These are phyloP conservation scores for Arthrobotrys iridis DNA, from an alignment of 2,329 filamentous ascomycete genomes.

Conservation along the genomic window DNA sequence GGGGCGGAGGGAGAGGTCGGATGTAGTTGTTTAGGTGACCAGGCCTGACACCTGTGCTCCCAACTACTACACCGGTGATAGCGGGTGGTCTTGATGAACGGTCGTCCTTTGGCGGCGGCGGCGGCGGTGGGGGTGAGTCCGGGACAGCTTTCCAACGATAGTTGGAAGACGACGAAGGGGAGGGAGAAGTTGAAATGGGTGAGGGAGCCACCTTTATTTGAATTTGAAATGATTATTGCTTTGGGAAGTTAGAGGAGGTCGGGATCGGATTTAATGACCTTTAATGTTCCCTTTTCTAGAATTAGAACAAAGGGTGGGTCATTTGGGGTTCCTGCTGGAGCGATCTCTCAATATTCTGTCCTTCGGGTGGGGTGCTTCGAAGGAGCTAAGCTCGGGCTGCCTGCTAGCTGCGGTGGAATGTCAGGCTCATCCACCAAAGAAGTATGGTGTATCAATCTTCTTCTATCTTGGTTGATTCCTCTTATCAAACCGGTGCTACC, in stretches of 20 bases:
- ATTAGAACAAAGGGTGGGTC: constrained; percentile 32
- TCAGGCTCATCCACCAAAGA: constrained; percentile 23
- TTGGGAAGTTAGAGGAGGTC: constrained; percentile 15
- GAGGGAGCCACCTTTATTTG: constrained; percentile 53
- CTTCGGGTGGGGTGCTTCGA: constrained; percentile 47
- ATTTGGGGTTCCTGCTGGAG: constrained; percentile 23
- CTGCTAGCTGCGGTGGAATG: no score
- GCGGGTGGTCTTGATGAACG: constrained; percentile 11
- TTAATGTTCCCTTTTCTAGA: constrained; percentile 3
- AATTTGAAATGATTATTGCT: constrained; percentile 4
- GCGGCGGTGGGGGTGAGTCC: constrained; percentile 51
- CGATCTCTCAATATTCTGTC: not conserved
- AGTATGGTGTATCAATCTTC: not conserved
- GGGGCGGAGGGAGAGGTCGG: constrained; percentile 48
- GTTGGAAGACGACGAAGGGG: constrained; percentile 49
- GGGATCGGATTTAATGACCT: constrained; percentile 18
- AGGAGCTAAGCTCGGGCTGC: no score
- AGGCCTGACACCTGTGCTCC: constrained; percentile 27
- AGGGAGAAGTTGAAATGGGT: constrained; percentile 52
- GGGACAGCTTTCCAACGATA: constrained; percentile 53
- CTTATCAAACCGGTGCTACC: constrained; percentile 6
- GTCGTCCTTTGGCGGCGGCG: constrained; percentile 52
- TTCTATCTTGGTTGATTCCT: no score
- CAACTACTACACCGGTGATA: constrained; percentile 26
- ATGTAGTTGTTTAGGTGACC: constrained; percentile 24